Evolutionary conservation across 2,329 filamentous ascomycete species (phyloP).

Genomic region (Clarireedia hainanense): DNA sequence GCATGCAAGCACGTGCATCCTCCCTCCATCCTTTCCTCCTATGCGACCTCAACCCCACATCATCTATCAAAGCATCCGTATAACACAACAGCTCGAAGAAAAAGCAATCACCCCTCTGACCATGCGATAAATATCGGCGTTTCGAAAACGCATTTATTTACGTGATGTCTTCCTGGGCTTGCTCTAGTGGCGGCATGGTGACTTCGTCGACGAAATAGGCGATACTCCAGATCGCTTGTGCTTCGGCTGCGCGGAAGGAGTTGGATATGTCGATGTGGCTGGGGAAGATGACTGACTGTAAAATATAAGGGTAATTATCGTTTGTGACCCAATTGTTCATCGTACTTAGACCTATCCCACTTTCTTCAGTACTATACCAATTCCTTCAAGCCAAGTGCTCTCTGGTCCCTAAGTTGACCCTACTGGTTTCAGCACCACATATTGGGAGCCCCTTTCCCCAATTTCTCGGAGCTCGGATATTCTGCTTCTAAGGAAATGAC

Average conservation of each 20-base stretch:
- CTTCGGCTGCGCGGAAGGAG: slow-evolving; percentile 5
- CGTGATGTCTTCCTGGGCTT: slow-evolving; percentile 5
- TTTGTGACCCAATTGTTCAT: no score
- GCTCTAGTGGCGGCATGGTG: background rate
- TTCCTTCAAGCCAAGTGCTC: no score
- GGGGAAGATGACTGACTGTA: slow-evolving; percentile 5
- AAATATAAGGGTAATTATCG: no score
- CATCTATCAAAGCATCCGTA: background rate
- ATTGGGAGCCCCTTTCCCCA: no score
- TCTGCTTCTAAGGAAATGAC: no score
- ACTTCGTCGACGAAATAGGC: slow-evolving; percentile 11
- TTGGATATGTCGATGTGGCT: slow-evolving; percentile 6
- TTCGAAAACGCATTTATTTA: slow-evolving; percentile 5
- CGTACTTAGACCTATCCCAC: no score
- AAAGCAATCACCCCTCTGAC: background rate
- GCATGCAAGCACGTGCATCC: background rate
- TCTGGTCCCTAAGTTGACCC: no score
- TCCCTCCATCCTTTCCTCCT: background rate
- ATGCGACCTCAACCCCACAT: background rate
- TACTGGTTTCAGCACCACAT: no score
- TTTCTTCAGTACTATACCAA: no score
- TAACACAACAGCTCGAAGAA: slow-evolving; percentile 1
- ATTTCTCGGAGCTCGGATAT: no score
- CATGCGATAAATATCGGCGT: slow-evolving; percentile 6
- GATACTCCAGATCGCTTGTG: slow-evolving; percentile 12